Conservation (phyloP, 495 filamentous ascomycete genomes). For the Penicillium alfredii region DNA sequence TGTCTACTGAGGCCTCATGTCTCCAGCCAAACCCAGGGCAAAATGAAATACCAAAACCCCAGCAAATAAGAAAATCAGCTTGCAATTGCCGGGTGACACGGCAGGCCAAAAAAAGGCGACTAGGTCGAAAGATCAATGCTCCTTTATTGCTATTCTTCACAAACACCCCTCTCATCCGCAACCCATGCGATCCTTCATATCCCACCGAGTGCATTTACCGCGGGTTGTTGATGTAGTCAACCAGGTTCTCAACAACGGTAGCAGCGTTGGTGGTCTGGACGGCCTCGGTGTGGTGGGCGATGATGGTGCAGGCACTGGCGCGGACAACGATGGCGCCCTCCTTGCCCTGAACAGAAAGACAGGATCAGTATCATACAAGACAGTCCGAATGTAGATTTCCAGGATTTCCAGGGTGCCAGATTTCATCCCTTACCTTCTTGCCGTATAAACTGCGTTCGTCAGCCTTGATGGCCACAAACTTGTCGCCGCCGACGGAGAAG, state of each 20-base stretch:
- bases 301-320: conserved; percentile 76
- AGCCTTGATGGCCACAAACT: conserved; percentile 65
- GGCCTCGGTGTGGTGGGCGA: conserved; percentile 75
- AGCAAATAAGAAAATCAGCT: not conserved
- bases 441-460: conserved; percentile 77
- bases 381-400: too few species aligned
- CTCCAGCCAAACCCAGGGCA: conserved; percentile 3
- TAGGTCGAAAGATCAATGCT: too few species aligned
- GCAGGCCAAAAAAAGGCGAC: too few species aligned
- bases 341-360: conserved; percentile 56
- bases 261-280: conserved; percentile 48
- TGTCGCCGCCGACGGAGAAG: conserved; percentile 62
- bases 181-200: conserved; percentile 10
- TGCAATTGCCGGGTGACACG: too few species aligned
- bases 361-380: too few species aligned
- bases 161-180: conserved; percentile 12
- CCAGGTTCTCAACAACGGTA: conserved; percentile 36
- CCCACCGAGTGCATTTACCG: conserved; percentile 11
- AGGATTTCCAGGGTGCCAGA: too few species aligned
- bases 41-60: too few species aligned
- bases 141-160: conserved; percentile 25
- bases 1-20: too few species aligned
- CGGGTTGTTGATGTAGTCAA: conserved; percentile 41
- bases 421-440: conserved; percentile 58
- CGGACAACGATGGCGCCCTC: conserved; percentile 74